Evolutionary conservation across 805 yeast species (phyloP).

Genomic region (Saturnispora zaruensis): DNA sequence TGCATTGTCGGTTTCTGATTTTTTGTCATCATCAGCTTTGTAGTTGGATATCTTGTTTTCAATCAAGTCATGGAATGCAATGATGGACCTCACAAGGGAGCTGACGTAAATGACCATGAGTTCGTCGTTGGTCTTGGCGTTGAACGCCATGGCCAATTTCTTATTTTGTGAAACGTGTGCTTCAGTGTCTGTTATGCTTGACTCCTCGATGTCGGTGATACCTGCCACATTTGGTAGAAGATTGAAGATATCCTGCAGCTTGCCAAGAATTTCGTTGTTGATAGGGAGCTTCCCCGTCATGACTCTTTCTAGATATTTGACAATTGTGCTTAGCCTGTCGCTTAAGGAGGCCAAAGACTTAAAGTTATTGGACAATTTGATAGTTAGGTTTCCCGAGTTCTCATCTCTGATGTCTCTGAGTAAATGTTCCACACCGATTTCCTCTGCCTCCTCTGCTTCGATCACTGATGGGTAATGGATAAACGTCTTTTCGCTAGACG

Average conservation of each 20-base stretch:
- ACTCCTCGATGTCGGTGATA: conserved; percentile 27
- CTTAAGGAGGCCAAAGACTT: conserved; percentile 82
- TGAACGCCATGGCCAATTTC: conserved; percentile 63
- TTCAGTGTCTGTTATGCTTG: conserved; percentile 9
- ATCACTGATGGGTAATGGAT: conserved; percentile 86
- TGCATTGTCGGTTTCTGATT: conserved; percentile 30
- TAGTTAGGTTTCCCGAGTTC: conserved; percentile 87
- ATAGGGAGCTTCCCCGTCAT: conserved; percentile 66
- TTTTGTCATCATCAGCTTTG: conserved; percentile 15
- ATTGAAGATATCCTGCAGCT: conserved; percentile 90
- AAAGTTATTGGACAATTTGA: conserved; percentile 80
- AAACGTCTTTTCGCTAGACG: conserved; percentile 86
- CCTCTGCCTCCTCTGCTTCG: conserved; percentile 98
- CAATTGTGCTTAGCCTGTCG: conserved; percentile 69
- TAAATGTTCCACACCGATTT: conserved; percentile 95
- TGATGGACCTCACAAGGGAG: conserved; percentile 84
- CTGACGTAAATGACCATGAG: conserved; percentile 88
- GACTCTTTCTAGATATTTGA: conserved; percentile 68
- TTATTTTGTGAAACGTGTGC: conserved; percentile 15
- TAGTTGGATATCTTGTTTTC: conserved; percentile 65
- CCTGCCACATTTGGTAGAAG: conserved; percentile 64
- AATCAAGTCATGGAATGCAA: conserved; percentile 93
- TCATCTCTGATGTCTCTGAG: conserved; percentile 92
- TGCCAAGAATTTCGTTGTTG: conserved; percentile 84
- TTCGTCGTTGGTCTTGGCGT: conserved; percentile 91